These are phyloP conservation scores for Solanum pennellii DNA, from an alignment of 257 asterid species.

Conservation along the genomic window DNA sequence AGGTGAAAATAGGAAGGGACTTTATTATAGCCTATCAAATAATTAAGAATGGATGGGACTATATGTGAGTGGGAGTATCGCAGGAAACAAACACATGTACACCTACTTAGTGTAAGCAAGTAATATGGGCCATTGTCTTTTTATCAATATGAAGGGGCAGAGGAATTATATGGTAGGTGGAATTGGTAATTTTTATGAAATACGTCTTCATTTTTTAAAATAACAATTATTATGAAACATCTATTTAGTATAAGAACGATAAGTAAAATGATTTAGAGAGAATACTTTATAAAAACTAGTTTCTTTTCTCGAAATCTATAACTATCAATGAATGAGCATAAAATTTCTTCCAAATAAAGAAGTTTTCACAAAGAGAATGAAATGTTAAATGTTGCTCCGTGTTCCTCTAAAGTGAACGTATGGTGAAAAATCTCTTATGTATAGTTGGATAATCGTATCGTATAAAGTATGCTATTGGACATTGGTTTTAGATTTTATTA, in stretches of 20 bases:
- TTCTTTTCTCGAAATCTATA: not conserved
- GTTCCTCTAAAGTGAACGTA: not conserved
- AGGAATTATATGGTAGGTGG: not conserved
- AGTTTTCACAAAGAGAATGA: not conserved
- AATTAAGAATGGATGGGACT: not conserved
- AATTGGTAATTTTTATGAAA: not conserved
- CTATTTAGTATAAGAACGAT: not conserved
- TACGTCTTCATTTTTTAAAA: too few species aligned
- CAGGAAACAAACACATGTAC: not conserved
- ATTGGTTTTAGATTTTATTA: not conserved
- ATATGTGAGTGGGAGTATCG: not conserved
- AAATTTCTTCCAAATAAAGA: not conserved
- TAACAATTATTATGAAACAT: too few species aligned
- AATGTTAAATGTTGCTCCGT: not conserved
- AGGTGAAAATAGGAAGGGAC: not conserved
- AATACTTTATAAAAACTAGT: not conserved
- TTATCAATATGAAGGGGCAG: not conserved
- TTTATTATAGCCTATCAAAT: not conserved
- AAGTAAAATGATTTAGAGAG: not conserved
- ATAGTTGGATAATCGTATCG: not conserved
- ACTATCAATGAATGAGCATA: not conserved
- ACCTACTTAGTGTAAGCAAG: not conserved
- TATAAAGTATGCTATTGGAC: not conserved
- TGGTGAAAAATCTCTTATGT: not conserved
- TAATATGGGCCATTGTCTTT: not conserved